Percentiles rank a stretch among this genome's conserved stretches.
These are phyloP conservation scores for Penicillium canariense DNA, from an alignment of 495 filamentous ascomycete species.

Conservation along the genomic window DNA sequence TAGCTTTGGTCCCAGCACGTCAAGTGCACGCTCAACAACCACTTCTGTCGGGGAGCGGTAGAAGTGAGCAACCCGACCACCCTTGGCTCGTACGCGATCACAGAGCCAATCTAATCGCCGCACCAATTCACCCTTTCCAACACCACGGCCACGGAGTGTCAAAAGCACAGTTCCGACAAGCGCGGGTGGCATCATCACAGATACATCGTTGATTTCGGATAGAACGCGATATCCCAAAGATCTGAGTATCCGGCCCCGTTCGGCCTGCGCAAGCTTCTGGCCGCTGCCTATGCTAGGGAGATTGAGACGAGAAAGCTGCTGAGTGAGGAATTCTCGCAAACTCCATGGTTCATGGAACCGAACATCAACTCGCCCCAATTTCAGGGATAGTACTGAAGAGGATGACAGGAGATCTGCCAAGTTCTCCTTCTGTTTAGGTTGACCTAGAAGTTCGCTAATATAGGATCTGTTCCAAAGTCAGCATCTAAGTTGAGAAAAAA, in stretches of 20 bases:
- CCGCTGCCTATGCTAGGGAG: slow-evolving; percentile 30
- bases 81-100: slow-evolving; percentile 77
- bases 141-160: slow-evolving; percentile 86
- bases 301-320: slow-evolving; percentile 58
- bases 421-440: slow-evolving; percentile 94
- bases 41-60: slow-evolving; percentile 70
- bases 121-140: slow-evolving; percentile 81
- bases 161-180: slow-evolving; percentile 91
- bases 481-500: background rate
- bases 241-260: slow-evolving; percentile 63
- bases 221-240: slow-evolving; percentile 89
- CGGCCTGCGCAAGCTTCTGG: slow-evolving; percentile 45
- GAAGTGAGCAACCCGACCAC: slow-evolving; percentile 89
- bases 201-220: slow-evolving; percentile 90
- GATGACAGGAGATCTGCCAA: slow-evolving; percentile 82
- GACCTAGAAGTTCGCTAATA: slow-evolving; percentile 86
- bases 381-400: slow-evolving; percentile 83
- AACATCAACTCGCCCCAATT: slow-evolving; percentile 88
- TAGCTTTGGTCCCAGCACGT: slow-evolving; percentile 84
- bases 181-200: slow-evolving; percentile 96
- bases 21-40: slow-evolving; percentile 86
- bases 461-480: slow-evolving; percentile 58
- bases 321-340: slow-evolving; percentile 70
- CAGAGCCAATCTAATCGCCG: slow-evolving; percentile 89
- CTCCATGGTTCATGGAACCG: slow-evolving; percentile 96